Base-by-base conservation (phyloP, 257 asterid genomes). In the Solanum arcanum region DNA sequence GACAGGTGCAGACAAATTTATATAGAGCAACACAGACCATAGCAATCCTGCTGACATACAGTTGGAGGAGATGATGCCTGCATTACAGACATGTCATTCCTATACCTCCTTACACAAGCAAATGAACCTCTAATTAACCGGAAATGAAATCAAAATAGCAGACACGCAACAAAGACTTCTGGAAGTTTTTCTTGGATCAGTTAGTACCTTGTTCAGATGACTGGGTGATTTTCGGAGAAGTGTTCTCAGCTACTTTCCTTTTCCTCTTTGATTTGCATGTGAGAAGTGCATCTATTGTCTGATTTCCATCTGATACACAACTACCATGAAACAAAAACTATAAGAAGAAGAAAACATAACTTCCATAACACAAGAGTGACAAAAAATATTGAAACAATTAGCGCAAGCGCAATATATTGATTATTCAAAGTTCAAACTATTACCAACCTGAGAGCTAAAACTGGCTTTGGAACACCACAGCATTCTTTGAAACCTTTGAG, bases 231-330 rank as follows among this genome's bases (percentile, higher is more conserved):
- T 86, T 93, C 73, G 88, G 93, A 83, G 88, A 89, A 90, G 77
- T 66, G 35, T 66, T 75, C 86, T 96, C 96, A 20, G 87, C 89
- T 80, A 90, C 94, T 12, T 93, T 96, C 91, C 98, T 90, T 91
- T 96, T 97, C 92, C 99, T 92, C 91, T 97, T 97, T 66, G 93
- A 76, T 92, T 89, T 95, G 93, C 96, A 93, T 84, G 98, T 96
- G 90, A 97, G 98, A 77, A 97, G 98, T 41, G 98, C 90, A 90
- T 97, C 99, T 86, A 97, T 83, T 84, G 99, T 96, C 91, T 94
- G 98, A 94, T 93, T 91, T 86, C 96, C 94, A 92, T 96, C 99
- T 94, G 98, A 94, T 94, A 91, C 91, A 88, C 96, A 96, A 90
- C 99, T 97, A 93, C 89, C 91, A 92, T 76, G 87, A 82, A 90